Conservation (phyloP, 495 filamentous ascomycete species). For the Hypoxylon cercidicola region DNA sequence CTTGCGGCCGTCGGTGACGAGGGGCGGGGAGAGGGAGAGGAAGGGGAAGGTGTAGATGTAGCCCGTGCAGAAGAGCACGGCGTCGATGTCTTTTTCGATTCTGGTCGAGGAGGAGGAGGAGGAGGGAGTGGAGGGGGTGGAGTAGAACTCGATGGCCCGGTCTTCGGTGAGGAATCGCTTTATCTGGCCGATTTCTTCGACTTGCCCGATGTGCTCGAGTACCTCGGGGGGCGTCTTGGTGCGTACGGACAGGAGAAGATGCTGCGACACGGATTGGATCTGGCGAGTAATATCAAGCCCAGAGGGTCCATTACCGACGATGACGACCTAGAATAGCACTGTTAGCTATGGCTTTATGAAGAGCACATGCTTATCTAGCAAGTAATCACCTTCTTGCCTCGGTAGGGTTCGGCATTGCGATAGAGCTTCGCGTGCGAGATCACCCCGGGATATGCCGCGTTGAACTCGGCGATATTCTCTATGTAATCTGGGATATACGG, state of each 20-base stretch:
- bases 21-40: constrained; percentile 63
- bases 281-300: constrained; percentile 84
- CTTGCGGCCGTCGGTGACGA: constrained; percentile 75
- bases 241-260: constrained; percentile 56
- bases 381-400: constrained; percentile 50
- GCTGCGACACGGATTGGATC: constrained; percentile 62
- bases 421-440: constrained; percentile 88
- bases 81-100: constrained; percentile 69
- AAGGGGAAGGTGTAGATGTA: constrained; percentile 80
- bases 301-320: constrained; percentile 82
- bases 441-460: constrained; percentile 66
- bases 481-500: constrained; percentile 71
- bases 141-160: constrained; percentile 48
- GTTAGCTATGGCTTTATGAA: no score
- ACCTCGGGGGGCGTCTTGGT: constrained; percentile 45
- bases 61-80: constrained; percentile 77
- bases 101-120: no score
- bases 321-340: constrained; percentile 50
- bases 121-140: no score
- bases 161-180: constrained; percentile 51
- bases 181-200: constrained; percentile 53
- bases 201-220: constrained; percentile 44
- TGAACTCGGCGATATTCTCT: constrained; percentile 55
- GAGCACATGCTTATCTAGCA: no score
- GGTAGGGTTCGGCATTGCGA: constrained; percentile 67